Evolutionary conservation across 345 rosid species (phyloP).

Genomic region (Eutrema heterophyllum): DNA sequence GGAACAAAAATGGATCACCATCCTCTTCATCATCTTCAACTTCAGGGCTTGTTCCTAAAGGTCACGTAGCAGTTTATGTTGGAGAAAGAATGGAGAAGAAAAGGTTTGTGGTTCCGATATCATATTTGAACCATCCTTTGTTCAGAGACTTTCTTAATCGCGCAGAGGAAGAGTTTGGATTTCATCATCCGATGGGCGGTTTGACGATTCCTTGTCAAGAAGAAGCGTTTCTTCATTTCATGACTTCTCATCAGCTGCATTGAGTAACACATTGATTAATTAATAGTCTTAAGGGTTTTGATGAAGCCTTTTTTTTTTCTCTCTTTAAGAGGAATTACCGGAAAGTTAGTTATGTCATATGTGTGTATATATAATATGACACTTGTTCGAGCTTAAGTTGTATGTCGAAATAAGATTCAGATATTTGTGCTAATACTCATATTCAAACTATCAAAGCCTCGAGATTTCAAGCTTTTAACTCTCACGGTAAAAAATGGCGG

Average conservation of each 20-base stretch:
- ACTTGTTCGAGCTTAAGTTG: slow-evolving; percentile 11
- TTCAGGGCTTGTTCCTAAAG: slow-evolving; percentile 37
- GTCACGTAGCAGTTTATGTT: slow-evolving; percentile 34
- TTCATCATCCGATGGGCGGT: slow-evolving; percentile 72
- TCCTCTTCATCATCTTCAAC: slow-evolving; percentile 8
- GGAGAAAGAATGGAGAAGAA: slow-evolving; percentile 38
- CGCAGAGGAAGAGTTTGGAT: slow-evolving; percentile 82
- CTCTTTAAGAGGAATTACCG: neutral
- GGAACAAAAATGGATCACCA: slow-evolving; percentile 19
- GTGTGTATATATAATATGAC: slow-evolving; percentile 1
- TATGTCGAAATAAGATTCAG: neutral
- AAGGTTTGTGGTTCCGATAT: slow-evolving; percentile 66
- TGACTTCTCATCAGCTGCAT: slow-evolving; percentile 36
- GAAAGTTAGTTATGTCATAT: neutral
- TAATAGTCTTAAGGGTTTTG: neutral
- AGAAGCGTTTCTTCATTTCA: slow-evolving; percentile 49
- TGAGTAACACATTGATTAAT: slow-evolving; percentile 17
- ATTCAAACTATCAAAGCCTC: neutral
- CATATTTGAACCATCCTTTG: slow-evolving; percentile 59
- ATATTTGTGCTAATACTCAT: neutral
- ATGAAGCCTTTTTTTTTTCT: neutral
- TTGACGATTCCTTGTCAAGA: slow-evolving; percentile 79
- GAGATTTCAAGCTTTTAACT: neutral
- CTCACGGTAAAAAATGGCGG: neutral
- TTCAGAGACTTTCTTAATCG: slow-evolving; percentile 51